Conservation (phyloP, 2,329 filamentous ascomycete genomes). For the Arthrinium puccinioides region DNA sequence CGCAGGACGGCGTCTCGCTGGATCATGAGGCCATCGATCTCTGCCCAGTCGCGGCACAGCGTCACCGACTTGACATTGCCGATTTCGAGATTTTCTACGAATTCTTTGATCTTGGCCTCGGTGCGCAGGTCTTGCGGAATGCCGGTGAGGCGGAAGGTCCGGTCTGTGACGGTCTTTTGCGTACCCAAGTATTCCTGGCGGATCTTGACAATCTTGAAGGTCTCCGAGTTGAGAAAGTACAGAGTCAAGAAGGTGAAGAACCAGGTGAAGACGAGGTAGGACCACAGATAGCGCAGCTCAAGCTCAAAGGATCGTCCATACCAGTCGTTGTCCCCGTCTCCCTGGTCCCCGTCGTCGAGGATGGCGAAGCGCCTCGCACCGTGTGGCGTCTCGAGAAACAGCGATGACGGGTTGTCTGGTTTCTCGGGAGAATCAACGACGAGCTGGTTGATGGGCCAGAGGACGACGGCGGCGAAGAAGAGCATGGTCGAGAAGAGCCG, state of each 20-base stretch:
- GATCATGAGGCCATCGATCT: constrained; percentile 68
- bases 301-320: background rate
- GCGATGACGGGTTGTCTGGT: background rate
- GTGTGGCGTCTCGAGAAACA: background rate
- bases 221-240: constrained; percentile 77
- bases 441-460: constrained; percentile 81
- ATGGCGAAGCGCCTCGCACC: background rate
- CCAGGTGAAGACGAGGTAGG: constrained; percentile 92
- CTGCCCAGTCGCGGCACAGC: constrained; percentile 79
- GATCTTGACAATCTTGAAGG: constrained; percentile 74
- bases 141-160: constrained; percentile 84
- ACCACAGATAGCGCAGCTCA: constrained; percentile 62
- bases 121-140: constrained; percentile 74
- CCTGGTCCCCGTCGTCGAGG: background rate
- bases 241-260: constrained; percentile 78
- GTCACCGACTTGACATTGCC: constrained; percentile 85
- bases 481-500: constrained; percentile 74
- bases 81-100: constrained; percentile 82
- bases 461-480: constrained; percentile 71
- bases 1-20: constrained; percentile 59
- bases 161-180: constrained; percentile 91
- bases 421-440: constrained; percentile 14
- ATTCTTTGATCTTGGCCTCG: constrained; percentile 75
- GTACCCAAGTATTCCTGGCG: constrained; percentile 88
- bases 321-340: background rate